Evolutionary conservation across 2,329 filamentous ascomycete species (phyloP).

Genomic region (Macrophomina phaseolina): DNA sequence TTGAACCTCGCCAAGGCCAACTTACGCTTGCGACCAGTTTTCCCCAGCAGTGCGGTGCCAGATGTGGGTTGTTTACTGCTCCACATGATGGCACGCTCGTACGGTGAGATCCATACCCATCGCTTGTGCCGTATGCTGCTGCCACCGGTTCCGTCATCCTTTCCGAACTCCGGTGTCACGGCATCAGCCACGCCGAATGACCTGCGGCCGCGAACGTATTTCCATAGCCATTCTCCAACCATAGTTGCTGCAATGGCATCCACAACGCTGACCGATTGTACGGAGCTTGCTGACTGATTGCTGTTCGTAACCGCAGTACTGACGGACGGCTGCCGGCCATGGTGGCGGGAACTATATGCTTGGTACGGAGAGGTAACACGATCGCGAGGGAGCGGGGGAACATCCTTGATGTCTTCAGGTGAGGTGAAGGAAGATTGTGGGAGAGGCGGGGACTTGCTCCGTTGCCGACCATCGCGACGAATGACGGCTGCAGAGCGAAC

Average conservation of each 20-base stretch:
- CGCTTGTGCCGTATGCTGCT: conserved; percentile 81
- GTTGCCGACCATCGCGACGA: conserved; percentile 69
- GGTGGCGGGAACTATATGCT: conserved; percentile 45
- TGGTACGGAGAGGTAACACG: conserved; percentile 64
- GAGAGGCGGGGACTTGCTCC: conserved; percentile 56
- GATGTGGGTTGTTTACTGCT: conserved; percentile 95
- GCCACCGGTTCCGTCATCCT: conserved; percentile 44
- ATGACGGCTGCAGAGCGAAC: conserved; percentile 82
- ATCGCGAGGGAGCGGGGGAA: conserved; percentile 76
- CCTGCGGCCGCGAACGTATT: conserved; percentile 85
- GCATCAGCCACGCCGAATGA: conserved; percentile 84
- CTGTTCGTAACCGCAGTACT: conserved; percentile 9
- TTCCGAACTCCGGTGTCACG: conserved; percentile 61
- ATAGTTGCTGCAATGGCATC: conserved; percentile 98
- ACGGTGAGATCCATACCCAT: conserved; percentile 98
- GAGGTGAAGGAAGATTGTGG: conserved; percentile 20
- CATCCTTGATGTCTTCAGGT: conserved; percentile 66
- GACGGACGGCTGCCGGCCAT: conserved; percentile 61
- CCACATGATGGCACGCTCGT: conserved; percentile 96
- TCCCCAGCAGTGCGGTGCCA: conserved; percentile 87
- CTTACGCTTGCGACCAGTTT: conserved; percentile 92
- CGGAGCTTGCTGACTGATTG: conserved; percentile 52
- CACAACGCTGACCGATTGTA: conserved; percentile 79
- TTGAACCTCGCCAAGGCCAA: conserved; percentile 35
- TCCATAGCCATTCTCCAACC: conserved; percentile 98